Evolutionary conservation across 805 yeast species (phyloP).

Genomic region (Kazachstania kunashirensis): DNA sequence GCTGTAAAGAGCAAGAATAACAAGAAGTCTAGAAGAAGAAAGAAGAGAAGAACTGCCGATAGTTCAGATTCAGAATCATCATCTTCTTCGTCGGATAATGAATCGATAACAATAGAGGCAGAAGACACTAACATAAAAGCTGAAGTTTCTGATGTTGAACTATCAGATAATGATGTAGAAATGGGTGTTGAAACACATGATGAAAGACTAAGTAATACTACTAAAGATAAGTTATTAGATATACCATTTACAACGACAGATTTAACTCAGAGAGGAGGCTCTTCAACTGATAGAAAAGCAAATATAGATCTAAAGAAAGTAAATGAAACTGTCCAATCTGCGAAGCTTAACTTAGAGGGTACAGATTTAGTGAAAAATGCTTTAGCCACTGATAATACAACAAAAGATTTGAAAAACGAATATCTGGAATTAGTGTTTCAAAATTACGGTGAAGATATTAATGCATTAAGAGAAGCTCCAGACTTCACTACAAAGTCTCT

Average conservation of each 20-base stretch:
- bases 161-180: conserved; percentile 11
- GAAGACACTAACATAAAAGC: conserved; percentile 12
- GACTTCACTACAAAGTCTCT: conserved; percentile 55
- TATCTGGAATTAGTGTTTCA: conserved; percentile 48
- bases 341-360: conserved; percentile 11
- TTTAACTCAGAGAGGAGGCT: conserved; percentile 19
- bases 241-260: conserved; percentile 31
- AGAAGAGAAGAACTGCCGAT: conserved; percentile 79
- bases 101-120: conserved; percentile 8
- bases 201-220: conserved; percentile 15
- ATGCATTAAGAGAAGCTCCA: conserved; percentile 48
- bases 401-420: conserved; percentile 32
- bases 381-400: background rate
- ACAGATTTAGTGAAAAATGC: background rate
- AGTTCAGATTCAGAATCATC: conserved; percentile 42
- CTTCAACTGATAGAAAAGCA: conserved; percentile 6
- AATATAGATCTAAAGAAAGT: conserved; percentile 28
- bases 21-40: conserved; percentile 44
- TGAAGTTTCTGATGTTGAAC: conserved; percentile 30
- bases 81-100: conserved; percentile 30
- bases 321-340: conserved; percentile 22
- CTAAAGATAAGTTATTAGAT: conserved; percentile 14
- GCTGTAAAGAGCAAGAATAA: conserved; percentile 12
- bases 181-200: background rate
- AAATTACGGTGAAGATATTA: conserved; percentile 53